These are phyloP conservation scores for Stagonosporopsis cucurbitacearum DNA, from an alignment of 2,329 filamentous ascomycete species.

Conservation along the genomic window DNA sequence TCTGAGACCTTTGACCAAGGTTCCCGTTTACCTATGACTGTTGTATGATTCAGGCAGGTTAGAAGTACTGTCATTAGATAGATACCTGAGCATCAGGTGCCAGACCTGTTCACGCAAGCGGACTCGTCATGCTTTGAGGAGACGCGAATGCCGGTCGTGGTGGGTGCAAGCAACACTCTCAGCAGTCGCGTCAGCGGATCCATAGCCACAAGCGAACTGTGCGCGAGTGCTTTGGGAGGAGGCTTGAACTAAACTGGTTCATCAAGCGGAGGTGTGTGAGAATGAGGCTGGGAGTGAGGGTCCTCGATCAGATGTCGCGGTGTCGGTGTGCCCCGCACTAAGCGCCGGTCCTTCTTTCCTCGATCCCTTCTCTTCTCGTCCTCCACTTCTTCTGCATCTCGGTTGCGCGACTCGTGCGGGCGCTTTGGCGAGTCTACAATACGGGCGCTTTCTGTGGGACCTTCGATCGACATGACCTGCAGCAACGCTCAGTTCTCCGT, in stretches of 20 bases:
- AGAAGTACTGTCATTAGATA: neutral
- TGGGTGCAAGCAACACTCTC: constrained; percentile 18
- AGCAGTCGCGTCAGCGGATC: constrained; percentile 31
- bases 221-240: constrained; percentile 28
- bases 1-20: constrained; percentile 1
- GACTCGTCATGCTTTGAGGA: constrained; percentile 21
- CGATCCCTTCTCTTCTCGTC: constrained; percentile 15
- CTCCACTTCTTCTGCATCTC: constrained; percentile 19
- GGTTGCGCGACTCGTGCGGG: constrained; percentile 16
- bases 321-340: constrained; percentile 32
- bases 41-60: neutral
- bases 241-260: constrained; percentile 23
- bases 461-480: constrained; percentile 44
- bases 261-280: constrained; percentile 17
- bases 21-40: constrained; percentile 12
- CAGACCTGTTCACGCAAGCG: constrained; percentile 39
- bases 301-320: constrained; percentile 18
- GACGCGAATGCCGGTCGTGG: constrained; percentile 24
- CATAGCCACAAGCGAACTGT: constrained; percentile 33
- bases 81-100: constrained; percentile 6
- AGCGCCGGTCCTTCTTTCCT: constrained; percentile 22
- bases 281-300: constrained; percentile 36
- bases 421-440: constrained; percentile 19
- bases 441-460: constrained; percentile 19
- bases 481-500: constrained; percentile 35